These are phyloP conservation scores for Pezicula neosporulosa DNA, from an alignment of 2,329 filamentous ascomycete genomes.

Conservation along the genomic window DNA sequence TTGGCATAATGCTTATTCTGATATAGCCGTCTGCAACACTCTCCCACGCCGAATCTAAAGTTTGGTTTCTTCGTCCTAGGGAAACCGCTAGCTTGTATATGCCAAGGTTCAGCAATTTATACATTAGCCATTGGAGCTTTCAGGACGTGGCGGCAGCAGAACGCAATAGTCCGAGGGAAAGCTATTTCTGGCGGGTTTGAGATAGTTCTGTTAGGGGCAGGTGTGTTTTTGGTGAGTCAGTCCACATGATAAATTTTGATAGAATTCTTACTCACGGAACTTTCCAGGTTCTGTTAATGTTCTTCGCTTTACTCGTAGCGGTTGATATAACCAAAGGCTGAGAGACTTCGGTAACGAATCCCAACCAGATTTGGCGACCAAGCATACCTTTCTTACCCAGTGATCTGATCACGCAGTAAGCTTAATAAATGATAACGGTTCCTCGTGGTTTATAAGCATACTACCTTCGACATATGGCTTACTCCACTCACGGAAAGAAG, in stretches of 20 bases:
- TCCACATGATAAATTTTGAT: no score
- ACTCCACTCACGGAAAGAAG: no score
- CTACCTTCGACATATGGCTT: no score
- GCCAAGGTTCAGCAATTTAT: slow-evolving; percentile 37
- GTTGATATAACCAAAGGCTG: background rate
- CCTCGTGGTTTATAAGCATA: no score
- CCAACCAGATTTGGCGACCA: no score
- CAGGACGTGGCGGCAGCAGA: slow-evolving; percentile 59
- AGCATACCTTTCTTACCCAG: no score
- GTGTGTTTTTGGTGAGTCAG: slow-evolving; percentile 45
- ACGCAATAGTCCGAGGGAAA: slow-evolving; percentile 53
- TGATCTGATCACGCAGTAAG: no score
- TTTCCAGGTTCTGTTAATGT: background rate
- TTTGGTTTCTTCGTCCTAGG: slow-evolving; percentile 61
- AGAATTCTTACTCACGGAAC: background rate
- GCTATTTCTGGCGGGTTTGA: slow-evolving; percentile 58
- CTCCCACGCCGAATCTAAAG: slow-evolving; percentile 24
- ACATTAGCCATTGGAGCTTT: slow-evolving; percentile 47
- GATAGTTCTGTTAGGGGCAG: slow-evolving; percentile 42
- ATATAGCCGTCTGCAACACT: slow-evolving; percentile 45
- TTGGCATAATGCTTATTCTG: slow-evolving; percentile 15
- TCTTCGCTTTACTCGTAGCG: background rate
- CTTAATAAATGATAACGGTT: no score
- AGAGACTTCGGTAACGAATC: background rate
- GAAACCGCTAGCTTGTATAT: slow-evolving; percentile 49